Conservation (phyloP, 2,329 filamentous ascomycete species). For the Pseudopithomyces chartarum region DNA sequence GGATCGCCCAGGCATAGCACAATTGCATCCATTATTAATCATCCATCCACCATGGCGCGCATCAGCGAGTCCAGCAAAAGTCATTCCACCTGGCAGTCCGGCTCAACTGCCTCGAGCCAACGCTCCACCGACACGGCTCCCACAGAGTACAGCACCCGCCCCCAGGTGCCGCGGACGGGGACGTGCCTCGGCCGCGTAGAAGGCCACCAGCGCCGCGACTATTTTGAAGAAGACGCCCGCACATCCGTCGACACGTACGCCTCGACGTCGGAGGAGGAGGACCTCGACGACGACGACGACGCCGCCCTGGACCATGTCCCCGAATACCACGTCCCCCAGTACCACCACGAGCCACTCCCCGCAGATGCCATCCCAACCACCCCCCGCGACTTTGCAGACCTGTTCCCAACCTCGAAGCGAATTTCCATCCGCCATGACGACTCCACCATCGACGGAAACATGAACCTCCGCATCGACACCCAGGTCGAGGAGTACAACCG, state of each 20-base stretch:
- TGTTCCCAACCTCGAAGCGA: constrained; percentile 85
- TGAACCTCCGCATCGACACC: constrained; percentile 92
- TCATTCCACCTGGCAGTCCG: constrained; percentile 22
- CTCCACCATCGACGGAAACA: constrained; percentile 87
- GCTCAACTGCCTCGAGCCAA: constrained; percentile 28
- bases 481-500: constrained; percentile 64
- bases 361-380: constrained; percentile 75
- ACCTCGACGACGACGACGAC: constrained; percentile 44
- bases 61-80: constrained; percentile 37
- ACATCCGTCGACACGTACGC: constrained; percentile 79
- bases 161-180: constrained; percentile 34
- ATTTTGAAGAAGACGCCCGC: constrained; percentile 36
- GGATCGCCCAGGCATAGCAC: constrained; percentile 2
- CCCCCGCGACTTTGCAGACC: constrained; percentile 77
- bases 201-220: constrained; percentile 29
- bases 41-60: constrained; percentile 34
- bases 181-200: constrained; percentile 40
- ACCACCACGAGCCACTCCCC: constrained; percentile 66
- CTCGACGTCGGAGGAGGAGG: constrained; percentile 70
- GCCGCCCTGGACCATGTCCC: constrained; percentile 52
- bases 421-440: constrained; percentile 89
- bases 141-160: constrained; percentile 40
- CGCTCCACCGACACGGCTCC: constrained; percentile 39
- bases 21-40: background rate
- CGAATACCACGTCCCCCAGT: constrained; percentile 63